Evolutionary conservation across 202 grass and related monocot genomes (phyloP).

Genomic region (Panicum hallii): DNA sequence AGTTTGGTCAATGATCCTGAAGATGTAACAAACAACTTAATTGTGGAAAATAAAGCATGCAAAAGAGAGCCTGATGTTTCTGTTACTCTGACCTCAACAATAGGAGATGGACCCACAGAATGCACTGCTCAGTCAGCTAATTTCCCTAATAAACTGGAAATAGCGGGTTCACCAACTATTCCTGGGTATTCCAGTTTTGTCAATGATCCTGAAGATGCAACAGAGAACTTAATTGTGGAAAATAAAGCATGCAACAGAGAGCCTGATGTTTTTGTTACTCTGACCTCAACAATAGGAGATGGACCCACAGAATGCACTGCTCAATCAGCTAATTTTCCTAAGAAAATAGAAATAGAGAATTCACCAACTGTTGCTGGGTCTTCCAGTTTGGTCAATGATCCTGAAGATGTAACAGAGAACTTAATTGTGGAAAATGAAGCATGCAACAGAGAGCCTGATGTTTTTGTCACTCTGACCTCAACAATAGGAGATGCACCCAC

Average conservation of each 20-base stretch:
- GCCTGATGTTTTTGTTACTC: constrained; percentile 1
- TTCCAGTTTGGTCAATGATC: constrained; percentile 39
- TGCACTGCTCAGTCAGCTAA: constrained; percentile 20
- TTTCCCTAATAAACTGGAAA: constrained; percentile 33
- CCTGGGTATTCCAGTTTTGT: constrained; percentile 40
- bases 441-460: constrained; percentile 35
- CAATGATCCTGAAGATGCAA: constrained; percentile 28
- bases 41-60: constrained; percentile 45
- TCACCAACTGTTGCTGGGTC: constrained; percentile 27
- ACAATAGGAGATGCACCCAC: constrained; percentile 20
- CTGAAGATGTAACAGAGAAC: constrained; percentile 34
- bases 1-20: constrained; percentile 40
- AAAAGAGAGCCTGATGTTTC: constrained; percentile 37
- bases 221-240: constrained; percentile 1
- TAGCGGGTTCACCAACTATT: constrained; percentile 2
- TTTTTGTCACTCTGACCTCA: constrained; percentile 41
- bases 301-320: constrained; percentile 14
- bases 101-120: constrained; percentile 20
- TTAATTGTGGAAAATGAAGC: constrained; percentile 42
- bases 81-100: constrained; percentile 38
- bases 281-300: not conserved
- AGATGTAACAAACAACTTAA: constrained; percentile 27
- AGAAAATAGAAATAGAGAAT: constrained; percentile 26
- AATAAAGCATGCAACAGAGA: not conserved
- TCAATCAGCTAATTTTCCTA: constrained; percentile 34